phyloP scores from a whole-genome alignment of 2,329 filamentous ascomycete genomes.

The Coniochaeta prunicola region DNA sequence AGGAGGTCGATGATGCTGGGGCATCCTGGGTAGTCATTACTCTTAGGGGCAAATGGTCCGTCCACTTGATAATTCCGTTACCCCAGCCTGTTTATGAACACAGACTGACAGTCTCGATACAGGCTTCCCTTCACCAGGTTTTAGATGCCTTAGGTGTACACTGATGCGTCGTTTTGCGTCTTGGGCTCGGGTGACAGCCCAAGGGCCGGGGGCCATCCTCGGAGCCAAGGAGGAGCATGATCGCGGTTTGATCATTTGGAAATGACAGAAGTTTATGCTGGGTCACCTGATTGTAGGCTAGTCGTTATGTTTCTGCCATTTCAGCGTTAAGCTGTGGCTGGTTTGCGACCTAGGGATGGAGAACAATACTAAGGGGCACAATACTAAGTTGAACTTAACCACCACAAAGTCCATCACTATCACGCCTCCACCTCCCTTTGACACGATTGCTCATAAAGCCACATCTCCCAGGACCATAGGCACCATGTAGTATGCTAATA shows the following conservation, averaged over 20 bases:
- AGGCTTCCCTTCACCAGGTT: slow-evolving; percentile 30
- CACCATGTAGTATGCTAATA: not conserved
- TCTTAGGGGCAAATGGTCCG: slow-evolving; percentile 67
- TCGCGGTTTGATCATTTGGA: not conserved
- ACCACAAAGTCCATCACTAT: not conserved
- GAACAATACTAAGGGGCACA: slow-evolving; percentile 12
- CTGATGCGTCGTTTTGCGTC: not conserved
- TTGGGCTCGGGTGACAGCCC: not conserved
- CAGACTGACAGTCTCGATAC: not conserved
- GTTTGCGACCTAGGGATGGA: not conserved
- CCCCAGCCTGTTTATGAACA: not conserved
- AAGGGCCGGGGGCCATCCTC: not conserved
- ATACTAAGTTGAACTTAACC: slow-evolving; percentile 5
- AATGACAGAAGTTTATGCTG: not conserved
- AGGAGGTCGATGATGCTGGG: slow-evolving; percentile 82
- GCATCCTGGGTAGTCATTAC: slow-evolving; percentile 80
- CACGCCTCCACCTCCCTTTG: not conserved
- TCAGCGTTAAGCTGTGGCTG: not conserved
- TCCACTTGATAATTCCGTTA: not conserved
- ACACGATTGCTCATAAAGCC: not conserved
- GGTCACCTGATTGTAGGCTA: not conserved
- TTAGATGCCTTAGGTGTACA: slow-evolving; percentile 8
- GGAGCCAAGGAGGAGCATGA: not conserved
- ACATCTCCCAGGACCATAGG: not conserved
- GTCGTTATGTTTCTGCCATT: not conserved